Evolutionary conservation across 208 protist species (phyloP), one percentile per base, ranked within the genome.

Genomic region (Trypanosoma grayi): DNA sequence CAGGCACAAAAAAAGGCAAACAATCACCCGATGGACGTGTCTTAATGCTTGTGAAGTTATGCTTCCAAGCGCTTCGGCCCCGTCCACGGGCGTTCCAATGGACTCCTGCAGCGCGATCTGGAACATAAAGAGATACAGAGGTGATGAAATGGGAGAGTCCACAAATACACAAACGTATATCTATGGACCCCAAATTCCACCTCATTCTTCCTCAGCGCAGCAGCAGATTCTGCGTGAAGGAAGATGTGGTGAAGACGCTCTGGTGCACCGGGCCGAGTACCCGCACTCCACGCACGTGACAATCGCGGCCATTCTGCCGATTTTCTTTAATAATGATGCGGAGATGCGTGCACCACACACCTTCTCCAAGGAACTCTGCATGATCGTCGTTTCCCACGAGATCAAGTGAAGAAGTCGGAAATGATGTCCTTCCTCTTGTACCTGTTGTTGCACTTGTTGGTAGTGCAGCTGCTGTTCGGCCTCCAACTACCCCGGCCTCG

Each of bases 221-320:
- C 1, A 75, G 34, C 2, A 75, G 24, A 43, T 71, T 31, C 43
- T 80, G 68, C 16, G 58, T 72, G 46, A 80, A 75, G 20, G 67
- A 48, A 9, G 74, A 47, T 34, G 66, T 66, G 9, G 74, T 80
- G 46, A 75, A 80, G 5, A 68, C 60, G 18, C 75, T 73, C 33
- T 63, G 71, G 1, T 53, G 48, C n/a, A 55, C 30, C 0, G 84
- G 79, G 4, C 81, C 86, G 4, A 88, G 60, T 18, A 95, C 70
- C 7, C 78, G 66, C 40, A 95, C 61, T 2, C 81, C 83, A 31
- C 89, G 77, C 18, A 95, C 69, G 48, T 93, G 89, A 45, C 83
- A 90, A 70, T 95, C 89, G 0, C 89, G 61, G 3, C 89, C 89
- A 48, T 90, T 85, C 31, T 90, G 73, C 40, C 87, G 75, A 54